Evolutionary conservation across 208 protist species (phyloP), one percentile per base, ranked within the genome.

Genomic region (Trypanosoma lewisi): DNA sequence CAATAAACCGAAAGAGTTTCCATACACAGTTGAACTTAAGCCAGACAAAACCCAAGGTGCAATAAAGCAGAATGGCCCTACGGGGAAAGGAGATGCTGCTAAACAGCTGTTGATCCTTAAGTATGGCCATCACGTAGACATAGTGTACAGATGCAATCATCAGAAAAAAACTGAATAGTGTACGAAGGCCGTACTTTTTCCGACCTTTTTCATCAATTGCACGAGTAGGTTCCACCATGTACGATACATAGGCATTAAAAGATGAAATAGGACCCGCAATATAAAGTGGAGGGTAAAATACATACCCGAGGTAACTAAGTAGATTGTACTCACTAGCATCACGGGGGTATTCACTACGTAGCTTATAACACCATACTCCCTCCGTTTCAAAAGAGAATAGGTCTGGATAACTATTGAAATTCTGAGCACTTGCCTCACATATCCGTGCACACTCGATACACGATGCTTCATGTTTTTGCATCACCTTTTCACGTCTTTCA

Each of bases 241-340:
- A 77, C 1, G 83, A 87, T 30, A 89, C 70, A 56, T 94, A 98
- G 9, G 87, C 89, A 63, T 95, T 95, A 70, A 89, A 98, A 19
- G 88, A 82, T 25, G 74, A 82, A 58, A 97, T 93, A 9, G 95
- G 95, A 2, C 95, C 95, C 2, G 78, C 88, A 48, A 97, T 78
- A 61, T 93, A 98, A 12, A 97, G 76, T 52, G 95, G 95, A 4
- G 81, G 60, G 73, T 97, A 97, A 58, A 94, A 78, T 14, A 95
- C 48, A 51, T 96, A 98, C 19, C 81, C 89, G 58, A 95, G 34
- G 68, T 90, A 97, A 55, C 84, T 63, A 7, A 87, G 9, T 7
- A 97, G 59, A 58, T 70, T 82, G 73, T 96, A 98, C 47, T 95
- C 73, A 19, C 50, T 25, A 12, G 39, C 14, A 27, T 74, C 39